phyloP scores from a whole-genome alignment of 2,329 filamentous ascomycete species.

The Fusarium oxysporum region DNA sequence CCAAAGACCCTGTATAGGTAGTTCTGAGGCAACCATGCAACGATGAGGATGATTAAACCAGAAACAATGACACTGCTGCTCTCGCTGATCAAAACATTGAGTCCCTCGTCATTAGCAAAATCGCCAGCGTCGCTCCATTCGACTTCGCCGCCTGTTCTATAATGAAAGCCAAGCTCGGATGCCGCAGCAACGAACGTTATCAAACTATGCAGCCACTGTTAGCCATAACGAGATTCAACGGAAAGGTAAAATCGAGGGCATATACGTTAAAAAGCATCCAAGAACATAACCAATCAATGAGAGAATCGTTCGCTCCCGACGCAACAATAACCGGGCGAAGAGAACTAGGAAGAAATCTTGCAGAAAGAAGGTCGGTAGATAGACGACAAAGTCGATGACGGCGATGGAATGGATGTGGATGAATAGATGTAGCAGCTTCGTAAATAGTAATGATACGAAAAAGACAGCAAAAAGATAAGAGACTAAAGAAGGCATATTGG shows the following conservation, averaged over 20 bases:
- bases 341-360: slow-evolving; percentile 43
- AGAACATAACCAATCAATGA: slow-evolving; percentile 36
- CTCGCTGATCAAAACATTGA: slow-evolving; percentile 48
- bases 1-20: slow-evolving; percentile 39
- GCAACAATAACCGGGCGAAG: slow-evolving; percentile 40
- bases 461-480: slow-evolving; percentile 47
- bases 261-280: slow-evolving; percentile 41
- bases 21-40: slow-evolving; percentile 40
- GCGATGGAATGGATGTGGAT: slow-evolving; percentile 44
- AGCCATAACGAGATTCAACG: slow-evolving; percentile 7
- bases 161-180: slow-evolving; percentile 49
- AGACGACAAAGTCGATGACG: slow-evolving; percentile 43
- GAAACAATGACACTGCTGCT: slow-evolving; percentile 39
- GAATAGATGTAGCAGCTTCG: slow-evolving; percentile 46
- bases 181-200: slow-evolving; percentile 46
- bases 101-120: slow-evolving; percentile 46
- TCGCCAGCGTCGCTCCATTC: slow-evolving; percentile 47
- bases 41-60: slow-evolving; percentile 36
- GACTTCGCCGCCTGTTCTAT: slow-evolving; percentile 48
- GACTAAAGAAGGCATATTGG: slow-evolving; percentile 39
- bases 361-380: slow-evolving; percentile 46
- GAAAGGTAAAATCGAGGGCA: not conserved
- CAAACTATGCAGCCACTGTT: slow-evolving; percentile 33
- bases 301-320: slow-evolving; percentile 37
- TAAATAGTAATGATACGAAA: slow-evolving; percentile 42